These are phyloP conservation scores for Suillus fuscotomentosus DNA, from an alignment of 768 basidiomycete species.

Conservation along the genomic window DNA sequence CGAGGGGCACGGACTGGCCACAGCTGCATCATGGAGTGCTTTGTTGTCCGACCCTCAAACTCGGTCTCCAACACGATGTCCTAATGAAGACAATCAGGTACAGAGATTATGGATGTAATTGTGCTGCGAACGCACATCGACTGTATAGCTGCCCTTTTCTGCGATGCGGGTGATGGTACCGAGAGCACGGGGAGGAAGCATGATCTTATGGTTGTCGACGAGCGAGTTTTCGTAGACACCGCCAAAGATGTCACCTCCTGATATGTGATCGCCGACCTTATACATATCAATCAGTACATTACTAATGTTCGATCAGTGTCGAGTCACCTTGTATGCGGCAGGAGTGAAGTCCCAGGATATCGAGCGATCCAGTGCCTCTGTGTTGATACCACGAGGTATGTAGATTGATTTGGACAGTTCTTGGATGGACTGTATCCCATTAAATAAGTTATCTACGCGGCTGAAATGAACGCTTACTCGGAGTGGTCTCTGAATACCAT, in stretches of 20 bases:
- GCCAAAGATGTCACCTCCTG: conserved; percentile 96
- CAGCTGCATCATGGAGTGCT: conserved; percentile 96
- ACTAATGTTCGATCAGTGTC: not conserved
- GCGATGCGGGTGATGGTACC: conserved; percentile 94
- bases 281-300: conserved; percentile 12
- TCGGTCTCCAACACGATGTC: conserved; percentile 97
- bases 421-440: conserved; percentile 69
- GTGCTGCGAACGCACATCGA: conserved; percentile 59
- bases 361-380: conserved; percentile 85
- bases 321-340: conserved; percentile 63
- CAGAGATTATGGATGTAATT: not conserved
- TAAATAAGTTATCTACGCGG: conserved; percentile 9
- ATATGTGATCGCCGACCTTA: conserved; percentile 94
- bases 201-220: conserved; percentile 95
- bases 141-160: conserved; percentile 90
- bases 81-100: conserved; percentile 36
- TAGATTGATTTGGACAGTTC: conserved; percentile 98
- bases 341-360: conserved; percentile 96
- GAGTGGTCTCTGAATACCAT: conserved; percentile 93
- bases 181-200: conserved; percentile 90
- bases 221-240: conserved; percentile 96
- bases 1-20: conserved; percentile 99
- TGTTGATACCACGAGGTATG: conserved; percentile 98
- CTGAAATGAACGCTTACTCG: conserved; percentile 50
- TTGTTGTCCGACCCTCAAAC: conserved; percentile 90